Evolutionary conservation across 148 eudicot species (phyloP).

Genomic region (Gaultheria prostrata): DNA sequence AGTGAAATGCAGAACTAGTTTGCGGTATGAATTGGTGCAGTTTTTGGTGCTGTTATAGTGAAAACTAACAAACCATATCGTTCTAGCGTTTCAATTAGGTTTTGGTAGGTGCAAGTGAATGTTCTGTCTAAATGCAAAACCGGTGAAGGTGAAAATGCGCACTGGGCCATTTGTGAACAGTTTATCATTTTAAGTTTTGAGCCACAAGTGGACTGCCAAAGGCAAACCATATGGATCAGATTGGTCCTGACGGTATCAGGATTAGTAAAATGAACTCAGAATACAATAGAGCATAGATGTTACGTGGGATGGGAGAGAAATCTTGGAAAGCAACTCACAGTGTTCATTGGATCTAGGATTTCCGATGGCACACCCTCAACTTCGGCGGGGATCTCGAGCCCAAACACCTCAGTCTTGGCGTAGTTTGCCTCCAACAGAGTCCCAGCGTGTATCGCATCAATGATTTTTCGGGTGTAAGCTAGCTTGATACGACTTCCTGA

Average conservation of each 20-base stretch:
- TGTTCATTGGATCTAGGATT: constrained; percentile 70
- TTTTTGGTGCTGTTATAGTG: not conserved
- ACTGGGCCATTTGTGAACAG: not conserved
- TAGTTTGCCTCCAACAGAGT: constrained; percentile 46
- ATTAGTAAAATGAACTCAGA: not conserved
- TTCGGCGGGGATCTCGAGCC: constrained; percentile 72
- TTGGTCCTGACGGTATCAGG: not conserved
- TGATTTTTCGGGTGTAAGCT: constrained; percentile 66
- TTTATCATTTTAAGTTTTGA: not conserved
- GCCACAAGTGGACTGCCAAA: too few species aligned
- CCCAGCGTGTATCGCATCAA: constrained; percentile 76
- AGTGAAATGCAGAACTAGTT: not conserved
- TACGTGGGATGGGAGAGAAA: not conserved
- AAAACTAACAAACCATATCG: too few species aligned
- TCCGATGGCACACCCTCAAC: constrained; percentile 73
- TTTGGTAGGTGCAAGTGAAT: not conserved
- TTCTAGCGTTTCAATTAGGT: not conserved
- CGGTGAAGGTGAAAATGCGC: not conserved
- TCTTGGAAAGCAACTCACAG: constrained; percentile 33
- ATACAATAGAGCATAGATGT: not conserved
- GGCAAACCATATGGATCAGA: not conserved
- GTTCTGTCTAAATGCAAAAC: not conserved
- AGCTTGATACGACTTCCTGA: constrained; percentile 72
- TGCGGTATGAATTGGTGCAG: not conserved
- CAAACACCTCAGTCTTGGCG: constrained; percentile 64